phyloP scores from a whole-genome alignment of 345 rosid genomes.

The Streptanthus diversifolius region DNA sequence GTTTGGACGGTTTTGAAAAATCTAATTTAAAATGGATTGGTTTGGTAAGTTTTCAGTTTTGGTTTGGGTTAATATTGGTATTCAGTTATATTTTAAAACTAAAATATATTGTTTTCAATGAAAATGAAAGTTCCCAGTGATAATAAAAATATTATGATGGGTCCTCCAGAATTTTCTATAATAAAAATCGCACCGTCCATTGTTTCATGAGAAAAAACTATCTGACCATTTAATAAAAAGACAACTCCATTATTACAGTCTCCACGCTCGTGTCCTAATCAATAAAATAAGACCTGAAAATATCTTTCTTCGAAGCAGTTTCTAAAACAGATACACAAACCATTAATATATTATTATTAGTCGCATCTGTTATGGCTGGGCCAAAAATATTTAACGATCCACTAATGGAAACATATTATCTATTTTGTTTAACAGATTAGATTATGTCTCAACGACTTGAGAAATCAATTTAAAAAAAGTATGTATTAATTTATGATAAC shows the following conservation, averaged over 20 bases:
- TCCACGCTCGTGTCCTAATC: neutral
- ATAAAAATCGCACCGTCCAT: conserved; percentile 26
- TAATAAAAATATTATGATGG: conserved; percentile 1
- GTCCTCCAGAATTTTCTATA: neutral
- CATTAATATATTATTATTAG: neutral
- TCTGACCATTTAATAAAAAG: neutral
- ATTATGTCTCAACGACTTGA: neutral
- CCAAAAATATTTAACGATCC: too few relatives aligned
- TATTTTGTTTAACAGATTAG: neutral
- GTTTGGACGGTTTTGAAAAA: neutral
- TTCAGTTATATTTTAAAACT: too few relatives aligned
- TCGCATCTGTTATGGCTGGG: neutral
- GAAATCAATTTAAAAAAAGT: neutral
- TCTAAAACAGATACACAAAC: neutral
- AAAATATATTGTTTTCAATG: neutral
- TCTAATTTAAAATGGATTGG: neutral
- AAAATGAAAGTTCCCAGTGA: neutral
- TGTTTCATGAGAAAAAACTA: conserved; percentile 8
- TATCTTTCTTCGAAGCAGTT: neutral
- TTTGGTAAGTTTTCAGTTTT: neutral
- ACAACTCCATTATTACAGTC: neutral
- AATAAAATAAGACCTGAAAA: conserved; percentile 12
- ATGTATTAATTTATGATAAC: neutral
- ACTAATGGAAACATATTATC: too few relatives aligned
- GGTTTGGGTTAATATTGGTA: neutral